Conservation (phyloP, 73 alveolate genomes). For the Breviolum minutum region DNA sequence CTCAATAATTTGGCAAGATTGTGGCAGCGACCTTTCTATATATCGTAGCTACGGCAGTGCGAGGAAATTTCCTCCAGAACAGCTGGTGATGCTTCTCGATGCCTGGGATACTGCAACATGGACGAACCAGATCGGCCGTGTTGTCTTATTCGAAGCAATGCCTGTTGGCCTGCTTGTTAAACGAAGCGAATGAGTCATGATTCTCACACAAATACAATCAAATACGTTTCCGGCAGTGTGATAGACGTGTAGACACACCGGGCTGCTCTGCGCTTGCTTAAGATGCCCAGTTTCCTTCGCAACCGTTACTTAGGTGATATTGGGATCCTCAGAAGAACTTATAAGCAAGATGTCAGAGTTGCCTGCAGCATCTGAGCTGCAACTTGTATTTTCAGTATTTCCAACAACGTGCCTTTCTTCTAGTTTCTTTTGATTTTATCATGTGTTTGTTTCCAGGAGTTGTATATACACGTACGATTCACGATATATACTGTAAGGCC, state of each 20-base stretch:
- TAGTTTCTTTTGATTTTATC: no score
- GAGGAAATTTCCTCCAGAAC: constrained; percentile 48
- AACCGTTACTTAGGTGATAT: constrained; percentile 25
- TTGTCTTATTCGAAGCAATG: no score
- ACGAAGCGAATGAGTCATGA: no score
- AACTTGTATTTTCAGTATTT: neutral
- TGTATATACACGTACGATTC: neutral
- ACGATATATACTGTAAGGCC: neutral
- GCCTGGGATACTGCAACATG: constrained; percentile 83
- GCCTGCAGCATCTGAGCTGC: neutral
- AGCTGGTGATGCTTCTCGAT: constrained; percentile 78
- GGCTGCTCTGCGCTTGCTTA: neutral
- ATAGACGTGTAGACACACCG: no score
- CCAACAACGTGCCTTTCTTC: no score
- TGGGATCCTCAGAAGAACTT: constrained; percentile 73
- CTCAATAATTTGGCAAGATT: no score
- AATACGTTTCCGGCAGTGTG: no score
- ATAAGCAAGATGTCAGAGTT: neutral
- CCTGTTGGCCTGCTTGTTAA: no score
- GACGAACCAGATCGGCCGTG: neutral
- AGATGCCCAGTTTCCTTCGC: no score
- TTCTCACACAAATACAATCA: no score
- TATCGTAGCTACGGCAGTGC: neutral
- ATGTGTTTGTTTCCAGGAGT: neutral
- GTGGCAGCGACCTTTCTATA: neutral